phyloP scores from a whole-genome alignment of 306 rosid genomes.

The Casuarina glauca region DNA sequence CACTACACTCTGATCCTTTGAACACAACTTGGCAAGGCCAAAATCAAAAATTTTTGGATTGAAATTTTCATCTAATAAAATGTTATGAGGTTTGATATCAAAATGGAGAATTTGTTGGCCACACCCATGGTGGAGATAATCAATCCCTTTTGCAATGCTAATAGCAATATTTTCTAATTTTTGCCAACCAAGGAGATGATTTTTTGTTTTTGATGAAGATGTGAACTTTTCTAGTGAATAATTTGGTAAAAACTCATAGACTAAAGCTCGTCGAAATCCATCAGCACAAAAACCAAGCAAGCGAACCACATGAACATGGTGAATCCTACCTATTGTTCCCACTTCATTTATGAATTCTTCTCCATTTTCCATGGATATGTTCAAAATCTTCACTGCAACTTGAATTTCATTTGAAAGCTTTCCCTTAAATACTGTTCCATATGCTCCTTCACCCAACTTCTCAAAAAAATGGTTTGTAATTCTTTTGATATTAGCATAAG shows the following conservation, averaged over 20 bases:
- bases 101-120: conserved; percentile 33
- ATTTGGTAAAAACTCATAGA: conserved; percentile 19
- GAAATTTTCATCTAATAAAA: conserved; percentile 20
- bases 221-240: conserved; percentile 12
- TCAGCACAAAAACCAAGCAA: conserved; percentile 17
- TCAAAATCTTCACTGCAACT: not conserved
- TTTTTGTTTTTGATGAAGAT: not conserved
- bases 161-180: conserved; percentile 21
- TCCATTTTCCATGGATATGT: not conserved
- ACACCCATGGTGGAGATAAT: conserved; percentile 34
- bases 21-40: conserved; percentile 35
- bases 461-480: conserved; percentile 5
- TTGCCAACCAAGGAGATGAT: conserved; percentile 8
- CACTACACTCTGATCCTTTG: not conserved
- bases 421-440: conserved; percentile 5
- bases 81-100: conserved; percentile 34
- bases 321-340: conserved; percentile 5
- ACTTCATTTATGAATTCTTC: conserved; percentile 23
- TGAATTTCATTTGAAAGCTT: not conserved
- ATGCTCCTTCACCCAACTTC: not conserved
- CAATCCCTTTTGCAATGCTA: conserved; percentile 38
- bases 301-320: conserved; percentile 19
- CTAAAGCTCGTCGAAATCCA: not conserved
- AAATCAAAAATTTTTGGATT: conserved; percentile 34
- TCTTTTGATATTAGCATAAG: conserved; percentile 11